Conservation (phyloP, 805 yeast species). For the Schwanniomyces sp. region DNA sequence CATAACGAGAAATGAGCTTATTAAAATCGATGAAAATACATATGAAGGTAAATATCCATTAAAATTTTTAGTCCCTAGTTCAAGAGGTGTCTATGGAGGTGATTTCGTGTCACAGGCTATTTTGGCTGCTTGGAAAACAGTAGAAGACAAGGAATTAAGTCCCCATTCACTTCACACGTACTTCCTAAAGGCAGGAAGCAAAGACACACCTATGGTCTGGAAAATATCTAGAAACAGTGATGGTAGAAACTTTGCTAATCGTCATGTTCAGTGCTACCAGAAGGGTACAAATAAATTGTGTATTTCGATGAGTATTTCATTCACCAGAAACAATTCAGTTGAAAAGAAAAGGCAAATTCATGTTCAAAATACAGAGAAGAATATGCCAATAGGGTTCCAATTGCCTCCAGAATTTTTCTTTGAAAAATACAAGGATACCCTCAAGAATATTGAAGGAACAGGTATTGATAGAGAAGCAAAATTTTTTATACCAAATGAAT, state of each 20-base stretch:
- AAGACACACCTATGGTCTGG: conserved; percentile 24
- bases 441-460: conserved; percentile 14
- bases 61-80: conserved; percentile 38
- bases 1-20: conserved; percentile 34
- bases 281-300: conserved; percentile 42
- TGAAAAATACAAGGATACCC: conserved; percentile 18
- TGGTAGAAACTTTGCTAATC: conserved; percentile 35
- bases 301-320: conserved; percentile 34
- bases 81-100: conserved; percentile 73
- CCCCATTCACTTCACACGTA: conserved; percentile 43
- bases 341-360: conserved; percentile 12
- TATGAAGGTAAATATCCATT: conserved; percentile 37
- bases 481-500: conserved; percentile 30
- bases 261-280: conserved; percentile 31
- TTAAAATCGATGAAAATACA: conserved; percentile 18
- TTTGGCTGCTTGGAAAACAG: conserved; percentile 34
- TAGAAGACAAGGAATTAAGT: conserved; percentile 22
- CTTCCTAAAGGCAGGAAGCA: conserved; percentile 38
- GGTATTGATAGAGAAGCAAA: conserved; percentile 11
- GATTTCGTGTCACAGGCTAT: conserved; percentile 53
- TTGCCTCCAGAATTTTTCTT: conserved; percentile 20
- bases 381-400: conserved; percentile 30
- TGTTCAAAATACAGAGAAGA: conserved; percentile 16
- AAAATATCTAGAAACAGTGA: conserved; percentile 32
- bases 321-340: conserved; percentile 30